Evolutionary conservation across 306 rosid species (phyloP), one percentile per base, ranked within the genome.

Genomic region (Arachis hypogaea): DNA sequence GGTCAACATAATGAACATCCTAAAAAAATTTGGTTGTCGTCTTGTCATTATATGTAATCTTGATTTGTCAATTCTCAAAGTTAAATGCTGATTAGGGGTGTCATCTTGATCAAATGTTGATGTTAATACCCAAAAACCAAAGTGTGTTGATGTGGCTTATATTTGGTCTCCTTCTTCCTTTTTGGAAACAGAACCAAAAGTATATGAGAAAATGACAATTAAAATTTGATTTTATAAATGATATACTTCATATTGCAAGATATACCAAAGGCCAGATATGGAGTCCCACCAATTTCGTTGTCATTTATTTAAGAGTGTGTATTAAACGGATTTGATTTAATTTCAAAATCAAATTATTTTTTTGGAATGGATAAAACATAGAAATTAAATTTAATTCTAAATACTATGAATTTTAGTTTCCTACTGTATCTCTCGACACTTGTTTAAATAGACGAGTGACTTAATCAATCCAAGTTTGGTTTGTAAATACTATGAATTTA

Each of bases 1-100:
- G 40, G 36, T 40, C 69, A 14, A 60, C 68, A 47, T 47, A 47
- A 52, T 52, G 58, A 52, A 3, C 58, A n/a, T 5, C 28, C 58
- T 52, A 18, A 52, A 52, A 52, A 52, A 18, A 52, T 52, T 52
- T 1, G 58, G 29, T 52, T n/a, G 58, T 51, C n/a, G 57, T 14
- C 67, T 44, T 58, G 76, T 59, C 56, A 40, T 7, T 18, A 71
- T 59, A 71, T 57, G 44, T 4, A 71, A 44, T 58, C 59, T 58
- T 12, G 14, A 33, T 22, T 71, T 71, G 12, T 7, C 45, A 59
- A 45, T n/a, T 59, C 55, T 41, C 4, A 28, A 7, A 42, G 62
- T 7, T 9, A 68, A 41, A 14, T 16, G 54, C 7, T 7, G 11
- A 1, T 9, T 56, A 12, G n/a, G 33, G 50, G 44, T 7, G n/a